These are phyloP conservation scores for Choiromyces venosus DNA, from an alignment of 495 filamentous ascomycete species.

Conservation along the genomic window DNA sequence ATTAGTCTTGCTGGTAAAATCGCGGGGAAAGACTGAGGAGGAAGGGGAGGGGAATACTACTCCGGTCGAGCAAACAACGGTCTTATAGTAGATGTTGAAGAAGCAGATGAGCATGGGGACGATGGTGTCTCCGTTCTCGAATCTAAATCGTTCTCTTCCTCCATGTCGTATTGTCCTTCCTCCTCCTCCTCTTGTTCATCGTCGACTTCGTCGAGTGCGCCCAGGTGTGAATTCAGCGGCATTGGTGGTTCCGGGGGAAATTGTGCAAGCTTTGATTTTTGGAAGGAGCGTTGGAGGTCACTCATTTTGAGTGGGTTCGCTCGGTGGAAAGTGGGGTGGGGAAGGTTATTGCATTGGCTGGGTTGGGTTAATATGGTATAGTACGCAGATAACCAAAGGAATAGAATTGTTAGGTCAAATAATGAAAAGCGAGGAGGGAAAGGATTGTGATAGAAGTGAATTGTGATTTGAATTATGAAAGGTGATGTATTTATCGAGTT, in stretches of 20 bases:
- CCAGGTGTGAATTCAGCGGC: slow-evolving; percentile 32
- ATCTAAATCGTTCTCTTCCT: neutral
- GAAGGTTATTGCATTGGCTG: slow-evolving; percentile 3
- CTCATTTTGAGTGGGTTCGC: slow-evolving; percentile 57
- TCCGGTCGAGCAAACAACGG: slow-evolving; percentile 49
- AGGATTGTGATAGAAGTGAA: neutral
- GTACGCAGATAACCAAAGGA: neutral
- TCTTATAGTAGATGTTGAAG: slow-evolving; percentile 82
- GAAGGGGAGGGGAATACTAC: slow-evolving; percentile 26
- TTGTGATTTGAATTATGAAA: slow-evolving; percentile 1
- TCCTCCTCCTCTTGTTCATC: slow-evolving; percentile 45
- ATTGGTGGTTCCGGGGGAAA: slow-evolving; percentile 55
- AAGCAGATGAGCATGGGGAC: slow-evolving; percentile 47
- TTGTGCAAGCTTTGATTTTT: slow-evolving; percentile 66
- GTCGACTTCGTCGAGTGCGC: slow-evolving; percentile 50
- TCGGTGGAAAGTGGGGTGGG: neutral
- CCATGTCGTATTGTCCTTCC: slow-evolving; percentile 16
- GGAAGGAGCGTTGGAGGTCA: slow-evolving; percentile 76
- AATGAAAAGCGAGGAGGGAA: neutral
- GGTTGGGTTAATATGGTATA: no score
- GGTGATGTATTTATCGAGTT: neutral
- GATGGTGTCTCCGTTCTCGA: slow-evolving; percentile 16
- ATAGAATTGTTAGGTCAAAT: neutral
- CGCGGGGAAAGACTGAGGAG: slow-evolving; percentile 1
- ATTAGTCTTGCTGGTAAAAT: neutral